Conservation (phyloP, 441 rosid species). For the Pelargonium cotyledonis region DNA sequence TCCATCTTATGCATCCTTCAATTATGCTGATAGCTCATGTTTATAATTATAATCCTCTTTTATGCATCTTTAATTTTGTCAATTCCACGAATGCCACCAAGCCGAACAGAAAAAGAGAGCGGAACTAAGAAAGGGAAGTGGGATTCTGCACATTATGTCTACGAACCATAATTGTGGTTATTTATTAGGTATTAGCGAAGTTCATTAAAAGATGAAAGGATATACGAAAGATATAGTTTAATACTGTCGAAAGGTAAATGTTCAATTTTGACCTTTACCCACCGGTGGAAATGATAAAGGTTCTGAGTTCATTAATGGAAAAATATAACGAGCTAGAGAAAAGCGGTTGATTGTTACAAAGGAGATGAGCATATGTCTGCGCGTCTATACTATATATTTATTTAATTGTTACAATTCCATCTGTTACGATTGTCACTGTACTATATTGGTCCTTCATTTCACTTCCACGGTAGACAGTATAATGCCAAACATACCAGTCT, state of each 20-base stretch:
- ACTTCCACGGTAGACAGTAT: background rate
- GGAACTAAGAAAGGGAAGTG: background rate
- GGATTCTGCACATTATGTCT: background rate
- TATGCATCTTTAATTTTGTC: background rate
- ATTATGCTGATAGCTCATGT: background rate
- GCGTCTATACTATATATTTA: too few species aligned
- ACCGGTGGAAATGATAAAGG: background rate
- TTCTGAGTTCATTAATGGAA: background rate
- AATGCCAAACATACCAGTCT: conserved; percentile 3
- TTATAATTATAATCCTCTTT: background rate
- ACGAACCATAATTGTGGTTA: background rate
- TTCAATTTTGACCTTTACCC: background rate
- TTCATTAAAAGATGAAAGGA: background rate
- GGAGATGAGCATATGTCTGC: background rate
- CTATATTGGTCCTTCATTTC: conserved; percentile 7
- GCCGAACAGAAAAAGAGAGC: background rate
- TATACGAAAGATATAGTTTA: background rate
- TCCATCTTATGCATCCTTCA: conserved; percentile 4
- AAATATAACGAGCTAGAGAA: background rate
- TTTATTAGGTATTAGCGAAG: too few species aligned
- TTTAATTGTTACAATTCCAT: background rate
- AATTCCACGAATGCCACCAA: too few species aligned
- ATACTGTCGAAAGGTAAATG: background rate
- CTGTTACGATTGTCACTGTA: background rate
- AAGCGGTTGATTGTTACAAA: background rate